These are phyloP conservation scores for Backusella psychrophila DNA, from an alignment of 192 early-diverging fungal species.

Conservation along the genomic window DNA sequence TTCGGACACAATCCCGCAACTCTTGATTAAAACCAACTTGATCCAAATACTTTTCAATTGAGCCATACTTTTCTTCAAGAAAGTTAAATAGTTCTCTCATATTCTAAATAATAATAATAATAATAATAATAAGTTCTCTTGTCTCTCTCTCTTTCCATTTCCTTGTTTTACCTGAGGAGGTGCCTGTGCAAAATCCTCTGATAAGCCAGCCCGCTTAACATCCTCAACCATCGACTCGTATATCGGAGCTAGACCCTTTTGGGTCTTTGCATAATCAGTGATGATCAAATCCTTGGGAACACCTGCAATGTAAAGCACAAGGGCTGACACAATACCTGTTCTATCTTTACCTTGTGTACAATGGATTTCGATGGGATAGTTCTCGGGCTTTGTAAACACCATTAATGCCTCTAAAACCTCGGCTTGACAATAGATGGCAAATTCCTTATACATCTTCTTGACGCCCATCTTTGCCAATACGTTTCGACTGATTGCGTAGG, in stretches of 20 bases:
- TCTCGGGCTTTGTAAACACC: slow-evolving; percentile 50
- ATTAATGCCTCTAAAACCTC: slow-evolving; percentile 47
- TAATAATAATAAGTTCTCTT: background rate
- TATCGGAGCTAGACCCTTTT: slow-evolving; percentile 42
- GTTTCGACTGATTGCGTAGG: slow-evolving; percentile 25
- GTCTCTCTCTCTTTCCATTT: background rate
- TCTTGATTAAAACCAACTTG: slow-evolving; percentile 19
- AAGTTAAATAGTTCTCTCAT: slow-evolving; percentile 25
- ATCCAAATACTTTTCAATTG: slow-evolving; percentile 16
- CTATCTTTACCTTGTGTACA: slow-evolving; percentile 72
- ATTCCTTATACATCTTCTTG: slow-evolving; percentile 40
- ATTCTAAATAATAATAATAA: slow-evolving; percentile 4
- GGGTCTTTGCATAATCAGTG: slow-evolving; percentile 55
- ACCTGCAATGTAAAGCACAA: slow-evolving; percentile 49
- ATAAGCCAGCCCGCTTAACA: slow-evolving; percentile 53
- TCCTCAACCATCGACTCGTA: slow-evolving; percentile 48
- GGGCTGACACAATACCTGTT: slow-evolving; percentile 59
- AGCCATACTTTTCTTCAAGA: slow-evolving; percentile 23
- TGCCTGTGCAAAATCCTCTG: slow-evolving; percentile 50
- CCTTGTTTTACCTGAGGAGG: slow-evolving; percentile 45
- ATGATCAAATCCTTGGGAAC: slow-evolving; percentile 57
- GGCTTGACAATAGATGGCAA: slow-evolving; percentile 32
- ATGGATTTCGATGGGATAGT: slow-evolving; percentile 62
- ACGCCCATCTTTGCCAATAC: slow-evolving; percentile 40
- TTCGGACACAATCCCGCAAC: slow-evolving; percentile 17